A percentile compares a stretch with the other conserved stretches of the same genome.
Conservation (phyloP, 2,329 filamentous ascomycete species). For the Fusarium sp. region DNA sequence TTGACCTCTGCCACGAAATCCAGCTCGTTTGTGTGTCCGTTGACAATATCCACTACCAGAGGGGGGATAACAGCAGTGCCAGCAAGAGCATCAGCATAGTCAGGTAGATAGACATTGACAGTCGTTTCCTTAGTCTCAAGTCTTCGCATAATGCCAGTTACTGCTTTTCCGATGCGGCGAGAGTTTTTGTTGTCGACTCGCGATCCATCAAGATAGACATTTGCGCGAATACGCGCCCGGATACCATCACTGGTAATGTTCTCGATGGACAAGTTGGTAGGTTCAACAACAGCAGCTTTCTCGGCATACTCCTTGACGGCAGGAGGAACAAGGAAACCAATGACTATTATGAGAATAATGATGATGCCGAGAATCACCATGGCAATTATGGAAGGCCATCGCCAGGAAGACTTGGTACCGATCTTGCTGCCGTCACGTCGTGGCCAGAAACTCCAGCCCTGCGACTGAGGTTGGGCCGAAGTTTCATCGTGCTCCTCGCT, state of each 20-base stretch:
- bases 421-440: constrained; percentile 37
- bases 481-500: constrained; percentile 45
- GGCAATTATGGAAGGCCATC: constrained; percentile 85
- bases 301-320: constrained; percentile 88
- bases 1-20: constrained; percentile 83
- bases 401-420: constrained; percentile 46
- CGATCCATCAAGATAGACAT: constrained; percentile 83
- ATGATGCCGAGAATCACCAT: constrained; percentile 74
- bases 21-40: constrained; percentile 81
- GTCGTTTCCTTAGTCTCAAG: constrained; percentile 80
- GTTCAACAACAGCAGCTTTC: constrained; percentile 83
- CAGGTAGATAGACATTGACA: constrained; percentile 83
- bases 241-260: constrained; percentile 85
- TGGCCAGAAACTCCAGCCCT: constrained; percentile 42
- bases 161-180: constrained; percentile 79
- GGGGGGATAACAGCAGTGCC: constrained; percentile 83
- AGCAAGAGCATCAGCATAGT: constrained; percentile 81
- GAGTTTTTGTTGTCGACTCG: constrained; percentile 79
- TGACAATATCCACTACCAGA: constrained; percentile 80
- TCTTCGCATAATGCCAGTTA: constrained; percentile 83
- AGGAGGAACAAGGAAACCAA: constrained; percentile 85
- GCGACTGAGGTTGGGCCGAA: constrained; percentile 13
- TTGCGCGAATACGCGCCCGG: constrained; percentile 82
- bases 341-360: constrained; percentile 76
- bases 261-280: constrained; percentile 86